Evolutionary conservation across 345 rosid genomes (phyloP), one percentile per base, ranked within the genome.

Genomic region (Jatropha curcas): DNA sequence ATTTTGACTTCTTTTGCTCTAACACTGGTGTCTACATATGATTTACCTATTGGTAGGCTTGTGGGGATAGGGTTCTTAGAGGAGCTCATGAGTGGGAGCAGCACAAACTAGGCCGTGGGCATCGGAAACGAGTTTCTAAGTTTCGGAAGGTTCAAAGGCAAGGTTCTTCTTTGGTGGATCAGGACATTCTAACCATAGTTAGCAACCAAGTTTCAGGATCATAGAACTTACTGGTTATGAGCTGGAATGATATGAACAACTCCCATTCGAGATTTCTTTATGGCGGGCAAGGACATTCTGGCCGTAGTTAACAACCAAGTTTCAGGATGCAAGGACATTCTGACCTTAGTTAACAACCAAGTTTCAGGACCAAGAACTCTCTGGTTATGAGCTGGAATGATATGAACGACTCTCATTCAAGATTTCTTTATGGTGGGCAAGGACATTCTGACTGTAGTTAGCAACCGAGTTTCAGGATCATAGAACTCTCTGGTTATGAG

Each of bases 81-180:
- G 99, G 99, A 77, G 89, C 81, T 30, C 89, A 91, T 27, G 98
- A 95, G 59, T 95, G 99, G 99, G 99, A 92, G 68, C 93, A 92
- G 66, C 98, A 95, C 79, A 78, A 60, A 73, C 88, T 82, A 73
- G 97, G 98, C 28, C 93, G 93, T 19, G 74, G 89, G 34, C 99
- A 95, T 84, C 87, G 94, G 46, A 95, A 91, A 82, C 86, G 96
- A 68, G 61, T 77, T 68, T 81, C 82, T 7, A 67, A 82, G 41
- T 76, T 83, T 20, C 82, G 81, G 75, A 91, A 86, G 77, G 46
- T 84, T 71, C 79, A 62, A 60, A 28, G 37, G 45, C 61, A 61
- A 24, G 41, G 25, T 48, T 72, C 33, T 2, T 55, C 68, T 60
- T 67, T 31, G 8, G 62, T 53, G 28, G 80, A 73, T 43, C 76